Conservation (phyloP, 2,329 filamentous ascomycete species). For the Xylaria sp. region DNA sequence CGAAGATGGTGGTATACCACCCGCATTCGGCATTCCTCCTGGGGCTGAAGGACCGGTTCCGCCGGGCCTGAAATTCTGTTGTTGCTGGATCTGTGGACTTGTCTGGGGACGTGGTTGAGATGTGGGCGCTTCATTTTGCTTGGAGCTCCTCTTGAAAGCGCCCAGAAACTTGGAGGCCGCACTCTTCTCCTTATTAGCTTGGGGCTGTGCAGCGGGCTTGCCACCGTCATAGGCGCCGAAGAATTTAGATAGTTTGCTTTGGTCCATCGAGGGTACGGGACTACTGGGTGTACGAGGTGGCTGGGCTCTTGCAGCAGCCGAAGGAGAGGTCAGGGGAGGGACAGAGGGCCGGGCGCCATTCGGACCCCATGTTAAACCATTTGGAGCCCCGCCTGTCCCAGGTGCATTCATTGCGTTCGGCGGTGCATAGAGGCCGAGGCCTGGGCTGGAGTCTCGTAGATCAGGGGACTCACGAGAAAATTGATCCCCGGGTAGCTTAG, state of each 20-base stretch:
- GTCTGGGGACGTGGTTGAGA: slow-evolving; percentile 39
- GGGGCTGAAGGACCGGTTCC: slow-evolving; percentile 10
- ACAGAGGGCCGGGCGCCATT: slow-evolving; percentile 35
- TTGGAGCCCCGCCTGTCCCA: slow-evolving; percentile 23
- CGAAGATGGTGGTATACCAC: slow-evolving; percentile 1
- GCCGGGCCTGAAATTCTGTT: slow-evolving; percentile 27
- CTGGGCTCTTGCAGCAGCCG: slow-evolving; percentile 20
- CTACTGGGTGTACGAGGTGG: slow-evolving; percentile 38
- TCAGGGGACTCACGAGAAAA: slow-evolving; percentile 31
- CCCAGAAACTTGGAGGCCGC: slow-evolving; percentile 47
- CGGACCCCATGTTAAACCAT: slow-evolving; percentile 36
- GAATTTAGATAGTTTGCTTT: slow-evolving; percentile 46
- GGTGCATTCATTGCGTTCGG: slow-evolving; percentile 19
- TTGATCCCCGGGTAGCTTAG: slow-evolving; percentile 32
- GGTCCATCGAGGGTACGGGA: slow-evolving; percentile 40
- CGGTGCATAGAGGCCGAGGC: slow-evolving; percentile 34
- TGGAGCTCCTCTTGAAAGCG: slow-evolving; percentile 47
- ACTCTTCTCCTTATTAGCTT: slow-evolving; percentile 46
- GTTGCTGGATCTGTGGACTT: slow-evolving; percentile 35
- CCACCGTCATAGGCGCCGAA: slow-evolving; percentile 43
- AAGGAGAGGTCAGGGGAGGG: slow-evolving; percentile 20
- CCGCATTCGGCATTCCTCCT: slow-evolving; percentile 1
- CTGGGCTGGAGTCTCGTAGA: slow-evolving; percentile 33
- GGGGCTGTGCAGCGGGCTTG: slow-evolving; percentile 36
- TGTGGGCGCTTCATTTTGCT: slow-evolving; percentile 34